phyloP scores from a whole-genome alignment of 257 asterid genomes.

The Penstemon newberryi region DNA sequence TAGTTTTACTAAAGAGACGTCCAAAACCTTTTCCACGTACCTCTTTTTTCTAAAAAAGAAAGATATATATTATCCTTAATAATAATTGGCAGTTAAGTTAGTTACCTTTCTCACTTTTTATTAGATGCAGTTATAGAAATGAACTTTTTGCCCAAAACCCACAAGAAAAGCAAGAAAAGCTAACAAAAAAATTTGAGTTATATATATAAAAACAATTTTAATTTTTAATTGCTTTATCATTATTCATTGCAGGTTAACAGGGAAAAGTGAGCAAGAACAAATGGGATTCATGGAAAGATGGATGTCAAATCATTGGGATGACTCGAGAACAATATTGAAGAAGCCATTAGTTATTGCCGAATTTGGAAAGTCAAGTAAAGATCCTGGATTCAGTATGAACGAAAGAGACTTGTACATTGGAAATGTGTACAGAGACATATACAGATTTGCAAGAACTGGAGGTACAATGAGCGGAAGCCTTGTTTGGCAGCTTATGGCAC shows the following conservation, averaged over 20 bases:
- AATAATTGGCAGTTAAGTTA: constrained; percentile 6
- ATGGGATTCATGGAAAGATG: constrained; percentile 69
- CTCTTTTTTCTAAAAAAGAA: no score
- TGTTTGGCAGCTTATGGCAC: constrained; percentile 74
- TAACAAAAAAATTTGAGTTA: no score
- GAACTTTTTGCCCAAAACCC: constrained; percentile 3
- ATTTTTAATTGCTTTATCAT: neutral
- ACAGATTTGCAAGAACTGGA: constrained; percentile 54
- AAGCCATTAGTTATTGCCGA: constrained; percentile 68
- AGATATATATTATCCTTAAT: no score
- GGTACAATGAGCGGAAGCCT: constrained; percentile 75
- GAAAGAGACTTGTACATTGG: constrained; percentile 53
- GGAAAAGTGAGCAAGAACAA: constrained; percentile 52
- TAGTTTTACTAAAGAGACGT: no score
- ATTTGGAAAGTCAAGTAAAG: constrained; percentile 69
- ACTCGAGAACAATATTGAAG: constrained; percentile 50
- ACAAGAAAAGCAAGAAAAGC: neutral
- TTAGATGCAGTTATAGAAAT: neutral
- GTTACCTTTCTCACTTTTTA: constrained; percentile 10
- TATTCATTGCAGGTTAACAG: constrained; percentile 47
- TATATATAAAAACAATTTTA: no score
- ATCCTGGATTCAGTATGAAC: constrained; percentile 41
- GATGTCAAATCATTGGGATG: constrained; percentile 66
- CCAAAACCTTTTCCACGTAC: no score
- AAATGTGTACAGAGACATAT: constrained; percentile 45